Evolutionary conservation across 345 rosid species (phyloP).

Genomic region (Zanthoxylum bungeanum): DNA sequence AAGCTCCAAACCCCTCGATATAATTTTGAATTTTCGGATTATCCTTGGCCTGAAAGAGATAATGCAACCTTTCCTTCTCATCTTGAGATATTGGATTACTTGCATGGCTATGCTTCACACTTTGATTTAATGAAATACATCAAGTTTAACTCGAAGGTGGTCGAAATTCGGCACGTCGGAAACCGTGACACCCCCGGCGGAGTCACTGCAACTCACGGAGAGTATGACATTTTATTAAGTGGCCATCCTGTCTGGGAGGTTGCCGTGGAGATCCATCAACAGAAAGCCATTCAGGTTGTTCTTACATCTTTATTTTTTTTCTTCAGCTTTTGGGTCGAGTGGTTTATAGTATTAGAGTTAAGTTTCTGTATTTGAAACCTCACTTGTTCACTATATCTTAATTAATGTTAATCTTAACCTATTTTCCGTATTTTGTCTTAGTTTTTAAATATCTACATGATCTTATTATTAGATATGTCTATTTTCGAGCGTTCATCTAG

Average conservation of each 20-base stretch:
- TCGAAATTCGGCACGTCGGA: slow-evolving; percentile 27
- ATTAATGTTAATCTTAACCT: no score
- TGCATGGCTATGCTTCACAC: slow-evolving; percentile 32
- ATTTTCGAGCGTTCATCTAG: not conserved
- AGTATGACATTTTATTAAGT: slow-evolving; percentile 23
- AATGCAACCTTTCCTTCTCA: slow-evolving; percentile 36
- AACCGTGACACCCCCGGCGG: not conserved
- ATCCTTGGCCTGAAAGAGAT: slow-evolving; percentile 41
- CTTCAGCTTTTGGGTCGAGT: not conserved
- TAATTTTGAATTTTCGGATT: slow-evolving; percentile 42
- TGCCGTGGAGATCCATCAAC: slow-evolving; percentile 21
- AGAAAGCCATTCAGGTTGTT: slow-evolving; percentile 28
- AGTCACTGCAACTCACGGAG: not conserved
- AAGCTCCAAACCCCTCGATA: slow-evolving; percentile 47
- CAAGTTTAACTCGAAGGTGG: slow-evolving; percentile 39
- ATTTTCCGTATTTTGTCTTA: no score
- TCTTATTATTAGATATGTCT: not conserved
- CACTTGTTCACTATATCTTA: not conserved
- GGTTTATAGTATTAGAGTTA: not conserved
- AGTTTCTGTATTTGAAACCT: not conserved
- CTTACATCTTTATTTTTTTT: not conserved
- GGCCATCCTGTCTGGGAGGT: slow-evolving; percentile 48
- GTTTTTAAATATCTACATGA: not conserved
- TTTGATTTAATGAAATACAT: slow-evolving; percentile 40
- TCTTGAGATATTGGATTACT: slow-evolving; percentile 34